A percentile compares a stretch with the other conserved stretches of the same genome.
phyloP scores from a whole-genome alignment of 2,329 filamentous ascomycete species.

The Gliomastix tumulicola region DNA sequence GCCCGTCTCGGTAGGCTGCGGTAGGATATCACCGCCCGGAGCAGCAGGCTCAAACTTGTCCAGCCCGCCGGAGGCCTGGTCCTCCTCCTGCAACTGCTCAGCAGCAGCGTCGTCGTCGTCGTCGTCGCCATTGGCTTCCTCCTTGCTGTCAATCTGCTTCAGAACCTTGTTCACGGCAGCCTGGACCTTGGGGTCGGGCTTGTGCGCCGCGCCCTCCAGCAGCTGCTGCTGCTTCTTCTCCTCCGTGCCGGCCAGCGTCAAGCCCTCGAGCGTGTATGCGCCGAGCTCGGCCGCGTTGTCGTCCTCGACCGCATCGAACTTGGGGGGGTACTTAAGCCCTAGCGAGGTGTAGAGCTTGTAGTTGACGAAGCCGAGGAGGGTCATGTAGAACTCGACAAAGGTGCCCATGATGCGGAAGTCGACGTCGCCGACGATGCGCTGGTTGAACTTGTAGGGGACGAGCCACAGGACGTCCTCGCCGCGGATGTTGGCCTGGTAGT shows the following conservation, averaged over 20 bases:
- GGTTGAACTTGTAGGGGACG: slow-evolving; percentile 96
- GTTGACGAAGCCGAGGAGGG: slow-evolving; percentile 90
- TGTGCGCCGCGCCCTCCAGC: slow-evolving; percentile 28
- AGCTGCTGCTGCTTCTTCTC: slow-evolving; percentile 42
- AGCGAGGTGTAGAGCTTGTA: slow-evolving; percentile 88
- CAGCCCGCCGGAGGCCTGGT: slow-evolving; percentile 55
- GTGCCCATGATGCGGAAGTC: slow-evolving; percentile 99
- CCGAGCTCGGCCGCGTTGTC: slow-evolving; percentile 84
- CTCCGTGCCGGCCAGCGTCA: slow-evolving; percentile 50
- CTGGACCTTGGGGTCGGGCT: slow-evolving; percentile 55
- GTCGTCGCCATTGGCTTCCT: slow-evolving; percentile 30
- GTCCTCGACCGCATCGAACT: slow-evolving; percentile 81
- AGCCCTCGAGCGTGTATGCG: slow-evolving; percentile 82
- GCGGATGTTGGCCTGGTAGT: slow-evolving; percentile 96
- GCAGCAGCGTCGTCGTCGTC: slow-evolving; percentile 29
- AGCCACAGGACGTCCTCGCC: slow-evolving; percentile 97
- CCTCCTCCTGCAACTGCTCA: slow-evolving; percentile 35
- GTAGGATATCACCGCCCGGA: slow-evolving; percentile 76
- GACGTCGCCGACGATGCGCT: slow-evolving; percentile 85
- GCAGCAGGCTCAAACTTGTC: slow-evolving; percentile 88
- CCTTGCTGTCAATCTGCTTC: slow-evolving; percentile 53
- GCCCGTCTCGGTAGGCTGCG: slow-evolving; percentile 65
- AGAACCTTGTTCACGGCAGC: slow-evolving; percentile 64
- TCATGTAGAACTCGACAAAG: slow-evolving; percentile 98
- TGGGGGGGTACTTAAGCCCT: slow-evolving; percentile 91